Percentiles rank a stretch among this genome's conserved stretches.
Conservation (phyloP, 2,329 filamentous ascomycete species). For the Nothophoma quercina region DNA sequence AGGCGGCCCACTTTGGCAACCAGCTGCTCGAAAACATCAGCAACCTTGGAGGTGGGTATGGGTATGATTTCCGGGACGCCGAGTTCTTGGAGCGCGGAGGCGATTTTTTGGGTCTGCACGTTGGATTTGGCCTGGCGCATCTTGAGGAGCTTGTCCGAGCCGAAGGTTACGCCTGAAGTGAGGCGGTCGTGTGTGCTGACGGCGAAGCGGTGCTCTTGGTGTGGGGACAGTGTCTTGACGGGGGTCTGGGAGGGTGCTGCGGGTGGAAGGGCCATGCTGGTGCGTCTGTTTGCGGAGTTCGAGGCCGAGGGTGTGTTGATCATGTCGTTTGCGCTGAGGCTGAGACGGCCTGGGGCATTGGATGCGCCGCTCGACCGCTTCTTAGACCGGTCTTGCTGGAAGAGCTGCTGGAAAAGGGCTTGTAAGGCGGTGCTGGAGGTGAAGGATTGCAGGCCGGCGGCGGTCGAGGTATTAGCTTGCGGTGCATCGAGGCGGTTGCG, state of each 20-base stretch:
- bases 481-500: constrained; percentile 89
- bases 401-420: constrained; percentile 80
- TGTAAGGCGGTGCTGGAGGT: constrained; percentile 82
- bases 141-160: constrained; percentile 82
- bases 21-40: constrained; percentile 74
- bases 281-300: constrained; percentile 45
- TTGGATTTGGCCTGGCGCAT: constrained; percentile 79
- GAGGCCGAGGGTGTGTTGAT: constrained; percentile 45
- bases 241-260: constrained; percentile 47
- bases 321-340: constrained; percentile 47
- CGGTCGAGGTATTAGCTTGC: constrained; percentile 57
- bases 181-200: constrained; percentile 86
- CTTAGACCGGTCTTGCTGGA: constrained; percentile 85
- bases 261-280: constrained; percentile 35
- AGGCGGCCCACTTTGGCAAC: constrained; percentile 72
- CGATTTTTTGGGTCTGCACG: constrained; percentile 78
- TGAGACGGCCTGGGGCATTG: constrained; percentile 46
- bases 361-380: constrained; percentile 68
- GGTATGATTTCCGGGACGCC: constrained; percentile 73
- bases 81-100: constrained; percentile 73
- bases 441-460: constrained; percentile 62
- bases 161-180: constrained; percentile 86
- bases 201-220: constrained; percentile 82
- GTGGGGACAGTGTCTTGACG: constrained; percentile 66
- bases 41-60: constrained; percentile 77